Evolutionary conservation across 1,139 yeast species (phyloP), one percentile per base, ranked within the genome.

Genomic region (Diutina mesorugosa): DNA sequence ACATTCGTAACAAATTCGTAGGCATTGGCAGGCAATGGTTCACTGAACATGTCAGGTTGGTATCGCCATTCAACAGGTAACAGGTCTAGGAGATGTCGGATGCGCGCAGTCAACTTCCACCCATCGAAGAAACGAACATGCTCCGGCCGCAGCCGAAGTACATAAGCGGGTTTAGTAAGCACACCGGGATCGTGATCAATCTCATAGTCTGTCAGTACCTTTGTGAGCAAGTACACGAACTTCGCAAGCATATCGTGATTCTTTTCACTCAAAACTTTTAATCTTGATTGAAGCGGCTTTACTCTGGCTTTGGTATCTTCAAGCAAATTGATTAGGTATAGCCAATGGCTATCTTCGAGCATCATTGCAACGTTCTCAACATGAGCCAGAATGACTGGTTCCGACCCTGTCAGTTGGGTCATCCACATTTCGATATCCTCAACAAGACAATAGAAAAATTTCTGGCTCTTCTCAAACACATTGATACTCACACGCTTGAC

Each of bases 151-250:
- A 90, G 78, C 59, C 96, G 77, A 56, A 88, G 80, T 50, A 90
- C 81, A 62, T 86, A 85, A 0, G 97, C 87, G 0, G 97, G 97
- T 56, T 90, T 84, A 0, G 97, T 91, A 56, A 93, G 78, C 12
- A 90, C 97, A 7, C 89, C 84, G 0, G 98, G 95, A 64, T 93
- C 98, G 62, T 87, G 87, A 57, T 83, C 84, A 54, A 90, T 80
- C 45, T 78, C 76, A 64, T 76, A 80, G 14, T 73, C 71, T 21
- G 76, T 78, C 45, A 93, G 84, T 0, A 91, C 93, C 35, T 72
- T 66, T 0, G 93, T 78, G 28, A 90, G 68, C 48, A 77, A 72
- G 63, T 83, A 81, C 1, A 85, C 70, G 16, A 85, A 68, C 56
- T 79, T 50, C 7, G 53, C 35, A 14, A 16, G 32, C 29, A 32